Conservation (phyloP, 129 eudicot species). For the Logfia minima region DNA sequence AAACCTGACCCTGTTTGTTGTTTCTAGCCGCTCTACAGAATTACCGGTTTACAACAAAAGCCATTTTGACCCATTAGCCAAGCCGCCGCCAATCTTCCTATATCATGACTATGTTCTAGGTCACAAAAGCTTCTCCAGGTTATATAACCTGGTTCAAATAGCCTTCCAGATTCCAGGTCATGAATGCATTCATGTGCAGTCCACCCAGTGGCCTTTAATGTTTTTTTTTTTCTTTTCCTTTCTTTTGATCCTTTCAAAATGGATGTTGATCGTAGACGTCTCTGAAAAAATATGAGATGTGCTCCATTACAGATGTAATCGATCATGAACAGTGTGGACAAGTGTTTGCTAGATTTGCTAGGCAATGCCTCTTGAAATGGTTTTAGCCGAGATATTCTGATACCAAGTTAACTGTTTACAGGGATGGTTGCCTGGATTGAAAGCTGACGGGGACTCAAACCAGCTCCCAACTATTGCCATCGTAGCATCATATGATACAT, state of each 20-base stretch:
- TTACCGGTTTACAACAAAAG: too few relatives aligned
- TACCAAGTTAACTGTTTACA: constrained; percentile 27
- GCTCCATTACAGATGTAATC: background rate
- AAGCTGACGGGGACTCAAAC: constrained; percentile 76
- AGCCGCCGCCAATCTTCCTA: too few relatives aligned
- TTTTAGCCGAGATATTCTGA: constrained; percentile 10
- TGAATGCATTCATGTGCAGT: background rate
- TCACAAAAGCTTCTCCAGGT: too few relatives aligned
- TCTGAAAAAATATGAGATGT: background rate
- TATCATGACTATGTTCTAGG: too few relatives aligned
- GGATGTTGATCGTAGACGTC: background rate
- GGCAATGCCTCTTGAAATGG: background rate
- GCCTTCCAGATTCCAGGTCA: constrained; percentile 3
- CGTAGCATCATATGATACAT: constrained; percentile 97
- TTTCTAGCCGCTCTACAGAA: too few relatives aligned
- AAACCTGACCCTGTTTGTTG: too few relatives aligned
- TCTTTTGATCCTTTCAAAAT: background rate
- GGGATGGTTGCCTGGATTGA: constrained; percentile 99
- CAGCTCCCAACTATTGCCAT: constrained; percentile 97
- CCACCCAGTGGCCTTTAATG: background rate
- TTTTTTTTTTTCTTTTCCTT: background rate
- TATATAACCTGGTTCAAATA: too few relatives aligned
- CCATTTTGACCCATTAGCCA: too few relatives aligned
- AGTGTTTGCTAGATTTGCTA: background rate
- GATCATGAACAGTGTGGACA: constrained; percentile 2